A percentile compares a stretch with the other conserved stretches of the same genome.
These are phyloP conservation scores for Fraxinus paxiana DNA, from an alignment of 305 asterid species.

Conservation along the genomic window DNA sequence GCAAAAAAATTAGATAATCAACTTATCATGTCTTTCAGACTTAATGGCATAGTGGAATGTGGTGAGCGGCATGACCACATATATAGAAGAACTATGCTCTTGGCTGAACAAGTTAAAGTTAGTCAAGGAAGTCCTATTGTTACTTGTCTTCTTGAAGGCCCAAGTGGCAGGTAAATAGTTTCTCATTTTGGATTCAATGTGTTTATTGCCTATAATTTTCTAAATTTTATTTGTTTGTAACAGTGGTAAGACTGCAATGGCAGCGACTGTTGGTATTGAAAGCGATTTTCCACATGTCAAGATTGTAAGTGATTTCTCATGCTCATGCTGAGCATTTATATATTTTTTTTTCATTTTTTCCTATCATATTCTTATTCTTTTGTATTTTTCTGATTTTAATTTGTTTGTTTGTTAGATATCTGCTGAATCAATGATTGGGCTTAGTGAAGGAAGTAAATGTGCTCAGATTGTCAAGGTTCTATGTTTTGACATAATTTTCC, in stretches of 20 bases:
- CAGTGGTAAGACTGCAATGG: conserved; percentile 99
- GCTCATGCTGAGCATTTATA: background rate
- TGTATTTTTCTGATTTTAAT: background rate
- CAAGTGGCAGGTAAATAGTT: conserved; percentile 80
- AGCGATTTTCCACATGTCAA: conserved; percentile 94
- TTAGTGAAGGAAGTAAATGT: conserved; percentile 89
- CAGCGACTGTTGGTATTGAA: conserved; percentile 84
- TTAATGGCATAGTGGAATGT: conserved; percentile 77
- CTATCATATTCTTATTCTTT: conserved; percentile 11
- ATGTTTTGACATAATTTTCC: background rate
- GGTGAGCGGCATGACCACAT: conserved; percentile 79
- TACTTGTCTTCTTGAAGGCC: conserved; percentile 95
- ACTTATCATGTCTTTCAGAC: conserved; percentile 45
- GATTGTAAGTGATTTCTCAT: conserved; percentile 59
- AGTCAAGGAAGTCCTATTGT: conserved; percentile 85
- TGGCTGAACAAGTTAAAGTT: conserved; percentile 92
- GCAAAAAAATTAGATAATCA: conserved; percentile 15
- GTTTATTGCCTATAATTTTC: conserved; percentile 9
- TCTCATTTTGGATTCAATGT: conserved; percentile 17
- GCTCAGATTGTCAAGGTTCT: conserved; percentile 84
- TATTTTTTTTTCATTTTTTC: conserved; percentile 3
- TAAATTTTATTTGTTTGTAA: conserved; percentile 24
- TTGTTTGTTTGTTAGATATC: conserved; percentile 53
- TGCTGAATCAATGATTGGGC: conserved; percentile 94
- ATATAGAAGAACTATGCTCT: conserved; percentile 68